phyloP scores from a whole-genome alignment of 768 basidiomycete genomes.

The Tylopilus intermedius region DNA sequence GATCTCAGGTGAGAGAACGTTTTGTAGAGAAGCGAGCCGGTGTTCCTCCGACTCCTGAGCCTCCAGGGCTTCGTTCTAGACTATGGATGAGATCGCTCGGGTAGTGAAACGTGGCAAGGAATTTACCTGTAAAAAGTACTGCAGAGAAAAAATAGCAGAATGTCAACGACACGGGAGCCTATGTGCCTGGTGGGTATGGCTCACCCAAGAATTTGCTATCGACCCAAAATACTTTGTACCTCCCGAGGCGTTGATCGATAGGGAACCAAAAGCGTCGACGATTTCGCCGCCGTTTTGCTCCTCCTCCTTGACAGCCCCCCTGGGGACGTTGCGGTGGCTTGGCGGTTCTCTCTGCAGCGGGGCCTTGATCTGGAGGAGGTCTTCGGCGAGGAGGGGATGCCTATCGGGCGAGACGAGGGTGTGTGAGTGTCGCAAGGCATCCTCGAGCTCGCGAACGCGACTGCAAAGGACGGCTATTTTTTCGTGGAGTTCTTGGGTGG shows the following conservation, averaged over 20 bases:
- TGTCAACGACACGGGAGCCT: constrained; percentile 1
- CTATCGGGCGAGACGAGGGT: constrained; percentile 50
- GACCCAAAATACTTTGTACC: constrained; percentile 74
- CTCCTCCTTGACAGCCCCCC: constrained; percentile 49
- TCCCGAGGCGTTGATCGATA: constrained; percentile 69
- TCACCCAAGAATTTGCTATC: constrained; percentile 72
- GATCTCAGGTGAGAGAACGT: constrained; percentile 57
- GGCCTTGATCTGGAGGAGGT: constrained; percentile 69
- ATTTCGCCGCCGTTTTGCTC: constrained; percentile 62
- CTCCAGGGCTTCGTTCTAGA: constrained; percentile 57
- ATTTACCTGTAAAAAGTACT: constrained; percentile 73
- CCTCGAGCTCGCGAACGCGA: constrained; percentile 75
- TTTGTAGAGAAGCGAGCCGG: constrained; percentile 45
- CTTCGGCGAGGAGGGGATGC: constrained; percentile 67
- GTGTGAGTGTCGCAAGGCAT: constrained; percentile 59
- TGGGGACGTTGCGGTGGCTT: constrained; percentile 35
- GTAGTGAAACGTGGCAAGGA: not conserved
- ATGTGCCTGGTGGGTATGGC: not conserved
- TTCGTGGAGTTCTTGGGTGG: constrained; percentile 76
- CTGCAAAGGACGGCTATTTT: constrained; percentile 71
- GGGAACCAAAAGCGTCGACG: constrained; percentile 74
- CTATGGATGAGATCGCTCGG: constrained; percentile 9
- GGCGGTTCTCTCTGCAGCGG: constrained; percentile 67
- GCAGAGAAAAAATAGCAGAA: constrained; percentile 7
- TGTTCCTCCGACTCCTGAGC: constrained; percentile 46